These are phyloP conservation scores for Phytophthora colocasiae DNA, from an alignment of 352 stramenopile genomes.

Conservation along the genomic window DNA sequence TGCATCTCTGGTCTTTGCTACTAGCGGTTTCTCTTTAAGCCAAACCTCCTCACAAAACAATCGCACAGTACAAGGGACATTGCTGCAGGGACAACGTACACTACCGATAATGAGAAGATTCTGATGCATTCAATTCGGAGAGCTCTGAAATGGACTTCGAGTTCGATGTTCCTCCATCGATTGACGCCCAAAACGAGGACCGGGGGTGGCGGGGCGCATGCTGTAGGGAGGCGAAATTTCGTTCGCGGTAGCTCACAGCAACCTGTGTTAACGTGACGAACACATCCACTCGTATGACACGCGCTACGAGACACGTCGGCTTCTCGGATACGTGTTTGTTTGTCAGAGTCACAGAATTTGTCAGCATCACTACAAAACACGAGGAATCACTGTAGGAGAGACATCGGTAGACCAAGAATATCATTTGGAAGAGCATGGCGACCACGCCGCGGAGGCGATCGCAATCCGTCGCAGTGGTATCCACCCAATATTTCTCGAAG, in stretches of 20 bases:
- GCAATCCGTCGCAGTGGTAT: background rate
- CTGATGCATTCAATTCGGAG: background rate
- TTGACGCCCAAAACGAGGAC: background rate
- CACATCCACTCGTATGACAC: background rate
- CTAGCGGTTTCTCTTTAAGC: too few relatives aligned
- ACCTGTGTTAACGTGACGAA: background rate
- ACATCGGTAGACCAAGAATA: background rate
- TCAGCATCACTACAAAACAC: slow-evolving; percentile 2
- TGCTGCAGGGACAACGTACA: too few relatives aligned
- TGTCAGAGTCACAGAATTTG: background rate
- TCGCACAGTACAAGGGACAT: too few relatives aligned
- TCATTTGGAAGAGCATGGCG: slow-evolving; percentile 1
- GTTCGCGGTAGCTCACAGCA: background rate
- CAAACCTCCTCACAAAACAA: too few relatives aligned
- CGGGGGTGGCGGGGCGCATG: background rate
- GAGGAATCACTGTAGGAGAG: background rate
- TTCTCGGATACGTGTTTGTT: background rate
- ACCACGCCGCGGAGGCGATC: background rate
- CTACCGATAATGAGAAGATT: background rate
- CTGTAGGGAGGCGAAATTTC: background rate
- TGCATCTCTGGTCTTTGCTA: too few relatives aligned
- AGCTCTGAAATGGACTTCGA: background rate
- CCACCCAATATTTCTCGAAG: background rate
- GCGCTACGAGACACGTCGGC: background rate
- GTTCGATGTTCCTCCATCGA: background rate